These are phyloP conservation scores for Geosmithia morbida DNA, from an alignment of 2,329 filamentous ascomycete species.

Conservation along the genomic window DNA sequence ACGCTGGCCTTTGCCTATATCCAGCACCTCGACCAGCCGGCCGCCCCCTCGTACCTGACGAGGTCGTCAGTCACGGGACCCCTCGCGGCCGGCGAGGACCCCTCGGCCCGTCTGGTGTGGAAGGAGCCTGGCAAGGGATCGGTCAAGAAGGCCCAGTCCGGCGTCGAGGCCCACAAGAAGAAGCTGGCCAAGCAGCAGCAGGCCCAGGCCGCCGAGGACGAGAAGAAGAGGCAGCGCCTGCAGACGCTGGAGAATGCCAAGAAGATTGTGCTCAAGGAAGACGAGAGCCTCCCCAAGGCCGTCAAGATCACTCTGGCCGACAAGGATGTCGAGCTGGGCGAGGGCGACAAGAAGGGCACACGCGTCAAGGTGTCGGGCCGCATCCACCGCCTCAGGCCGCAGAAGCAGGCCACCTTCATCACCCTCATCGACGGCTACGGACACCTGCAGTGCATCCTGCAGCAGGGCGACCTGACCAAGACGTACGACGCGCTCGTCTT, in stretches of 20 bases:
- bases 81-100: slow-evolving; percentile 47
- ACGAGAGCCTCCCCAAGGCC: slow-evolving; percentile 57
- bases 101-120: slow-evolving; percentile 50
- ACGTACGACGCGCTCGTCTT: slow-evolving; percentile 85
- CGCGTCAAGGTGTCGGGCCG: slow-evolving; percentile 70
- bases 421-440: slow-evolving; percentile 66
- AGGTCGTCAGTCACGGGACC: slow-evolving; percentile 52
- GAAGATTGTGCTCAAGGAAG: slow-evolving; percentile 56
- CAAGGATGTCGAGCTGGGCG: slow-evolving; percentile 45
- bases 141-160: slow-evolving; percentile 63
- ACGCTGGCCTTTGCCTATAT: slow-evolving; percentile 65
- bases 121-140: slow-evolving; percentile 74
- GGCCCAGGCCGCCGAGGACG: slow-evolving; percentile 54
- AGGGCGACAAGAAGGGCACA: slow-evolving; percentile 21
- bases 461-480: slow-evolving; percentile 61
- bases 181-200: slow-evolving; percentile 70
- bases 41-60: slow-evolving; percentile 44
- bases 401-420: slow-evolving; percentile 77
- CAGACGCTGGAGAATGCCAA: slow-evolving; percentile 59
- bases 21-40: slow-evolving; percentile 43
- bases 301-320: slow-evolving; percentile 58
- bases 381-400: slow-evolving; percentile 66
- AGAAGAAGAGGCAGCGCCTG: slow-evolving; percentile 56
- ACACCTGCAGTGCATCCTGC: slow-evolving; percentile 69
- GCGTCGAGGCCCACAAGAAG: slow-evolving; percentile 65